phyloP scores from a whole-genome alignment of 1,284 basidiomycete species.

The Austroboletus rostrupii region DNA sequence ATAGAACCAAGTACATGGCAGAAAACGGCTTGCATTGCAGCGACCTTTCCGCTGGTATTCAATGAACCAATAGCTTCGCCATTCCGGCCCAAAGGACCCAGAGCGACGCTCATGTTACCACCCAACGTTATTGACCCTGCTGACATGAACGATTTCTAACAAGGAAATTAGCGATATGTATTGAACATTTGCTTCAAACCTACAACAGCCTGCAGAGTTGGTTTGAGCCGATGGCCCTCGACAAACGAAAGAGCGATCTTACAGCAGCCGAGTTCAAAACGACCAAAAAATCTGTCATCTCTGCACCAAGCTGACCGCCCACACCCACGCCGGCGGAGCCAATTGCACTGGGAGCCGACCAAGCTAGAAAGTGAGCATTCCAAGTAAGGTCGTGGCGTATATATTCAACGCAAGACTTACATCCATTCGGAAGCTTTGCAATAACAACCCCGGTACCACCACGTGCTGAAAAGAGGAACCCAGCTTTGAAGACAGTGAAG shows the following conservation, averaged over 20 bases:
- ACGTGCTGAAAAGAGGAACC: slow-evolving; percentile 72
- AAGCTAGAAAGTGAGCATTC: slow-evolving; percentile 47
- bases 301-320: slow-evolving; percentile 79
- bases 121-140: slow-evolving; percentile 90
- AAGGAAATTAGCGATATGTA: slow-evolving; percentile 6
- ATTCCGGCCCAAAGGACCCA: slow-evolving; percentile 92
- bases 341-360: slow-evolving; percentile 94
- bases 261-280: slow-evolving; percentile 83
- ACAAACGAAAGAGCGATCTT: slow-evolving; percentile 31
- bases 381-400: not conserved
- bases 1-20: slow-evolving; percentile 1
- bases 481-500: slow-evolving; percentile 77
- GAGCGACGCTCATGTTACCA: slow-evolving; percentile 89
- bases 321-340: slow-evolving; percentile 93
- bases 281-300: slow-evolving; percentile 93
- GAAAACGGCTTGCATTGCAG: slow-evolving; percentile 71
- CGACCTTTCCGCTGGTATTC: slow-evolving; percentile 83
- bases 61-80: slow-evolving; percentile 89
- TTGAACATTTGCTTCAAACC: slow-evolving; percentile 27
- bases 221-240: slow-evolving; percentile 4
- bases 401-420: slow-evolving; percentile 45
- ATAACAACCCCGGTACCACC: slow-evolving; percentile 93
- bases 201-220: slow-evolving; percentile 51
- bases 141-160: slow-evolving; percentile 87
- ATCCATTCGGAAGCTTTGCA: slow-evolving; percentile 77